Evolutionary conservation across 2,329 filamentous ascomycete genomes (phyloP), one percentile per base, ranked within the genome.

Genomic region (Diaporthe humulicola): DNA sequence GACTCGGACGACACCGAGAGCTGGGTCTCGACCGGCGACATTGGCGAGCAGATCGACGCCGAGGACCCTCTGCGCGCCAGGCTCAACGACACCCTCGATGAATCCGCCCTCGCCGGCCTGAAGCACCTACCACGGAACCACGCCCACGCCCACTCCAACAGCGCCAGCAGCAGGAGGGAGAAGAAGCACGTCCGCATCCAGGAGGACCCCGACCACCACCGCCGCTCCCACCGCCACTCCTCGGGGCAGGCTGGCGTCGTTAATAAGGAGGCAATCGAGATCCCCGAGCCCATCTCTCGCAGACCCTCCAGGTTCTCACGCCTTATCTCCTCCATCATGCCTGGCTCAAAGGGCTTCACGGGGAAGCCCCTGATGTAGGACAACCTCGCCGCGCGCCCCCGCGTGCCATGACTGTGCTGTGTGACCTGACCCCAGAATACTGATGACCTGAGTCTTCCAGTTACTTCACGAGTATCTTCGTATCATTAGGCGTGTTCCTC

Each of bases 21-120:
- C 80, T 98, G 95, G 95, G 96, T 94, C 82, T 95, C 98, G 84
- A 98, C 96, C 58, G 96, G 95, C 81, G 97, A 98, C 85, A 91
- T 98, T 80, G 95, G 95, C 81, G 96, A 98, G 87, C 96, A 97
- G 88, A 89, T 96, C 79, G 93, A 94, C 87, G 92, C 92, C 81
- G 92, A 96, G 85, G 95, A 98, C 83, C 94, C 95, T 75, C 89
- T 98, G 79, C 92, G 91, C 79, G 90, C 92, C 79, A 92, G 91
- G 80, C 88, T 96, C 75, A 88, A 89, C 81, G 87, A 91, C 79
- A 92, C 92, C 79, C 85, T 93, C 74, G 91, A 94, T 83, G 90
- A 89, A 80, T 89, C 91, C 79, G 86, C 89, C 73, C 87, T 92
- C 79, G 87, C 88, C 66, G 86, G 85, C 79, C 85, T 80, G 77